Base-by-base conservation (phyloP, 495 filamentous ascomycete species). In the Acidomyces sp. region DNA sequence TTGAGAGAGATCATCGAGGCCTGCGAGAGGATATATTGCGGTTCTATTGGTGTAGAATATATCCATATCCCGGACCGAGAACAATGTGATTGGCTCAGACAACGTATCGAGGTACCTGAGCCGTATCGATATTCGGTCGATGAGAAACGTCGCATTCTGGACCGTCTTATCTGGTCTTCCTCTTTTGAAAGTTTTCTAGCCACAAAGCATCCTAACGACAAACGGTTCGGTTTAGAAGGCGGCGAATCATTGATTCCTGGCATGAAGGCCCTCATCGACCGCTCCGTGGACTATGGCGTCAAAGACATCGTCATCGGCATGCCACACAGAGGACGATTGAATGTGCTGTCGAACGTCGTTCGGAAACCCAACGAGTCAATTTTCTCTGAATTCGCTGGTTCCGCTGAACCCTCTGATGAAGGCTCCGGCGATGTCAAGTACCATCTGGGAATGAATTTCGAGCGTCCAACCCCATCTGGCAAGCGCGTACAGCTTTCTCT, bases 231-330 rank as follows among this genome's bases (percentile, higher is more conserved):
- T 64, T 73, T 97, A 13, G 90, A 97, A 64, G 90, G 90, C 53
- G 93, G 86, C 55, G 92, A 96, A 61, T 82, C 82, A 24, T 72
- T 97, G 42, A 90, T 97, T 15, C 90, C 90, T 21, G 90, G 90
- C 63, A 97, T 97, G 90, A 97, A 97, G 72, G 90, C 88, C 33
- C 68, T 97, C 39, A 97, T 97, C 37, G 90, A 97, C 61, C 80
- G 90, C 51, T 94, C 86, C 55, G 90, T 97, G 46, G 90, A 97
- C 58, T 93, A 93, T 52, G 90, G 90, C 42, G 78, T 97, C 51
- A 96, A 96, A 67, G 90, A 97, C 54, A 96, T 97, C 49, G 78
- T 96, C 49, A 96, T 97, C 58, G 90, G 90, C 56, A 97, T 96
- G 90, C 90, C 90, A 44, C 90, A 97, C 66, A 85, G 90, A 73